Conservation (phyloP, 106 monocot species). For the Alisma plantagoaquatica region DNA sequence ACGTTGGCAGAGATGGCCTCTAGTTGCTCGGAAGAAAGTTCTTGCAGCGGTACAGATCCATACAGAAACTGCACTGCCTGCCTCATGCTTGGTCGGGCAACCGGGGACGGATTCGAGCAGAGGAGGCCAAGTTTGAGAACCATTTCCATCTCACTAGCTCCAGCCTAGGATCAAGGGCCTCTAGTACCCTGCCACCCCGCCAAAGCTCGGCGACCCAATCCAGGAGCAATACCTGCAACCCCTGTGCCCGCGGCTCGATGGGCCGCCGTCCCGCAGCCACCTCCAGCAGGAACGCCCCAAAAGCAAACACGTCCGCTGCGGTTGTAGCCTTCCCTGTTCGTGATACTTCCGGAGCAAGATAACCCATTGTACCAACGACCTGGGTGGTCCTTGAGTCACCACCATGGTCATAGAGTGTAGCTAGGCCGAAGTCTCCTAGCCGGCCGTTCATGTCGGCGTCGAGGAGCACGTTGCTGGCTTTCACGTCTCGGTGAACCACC, state of each 20-base stretch:
- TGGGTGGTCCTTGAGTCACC: conserved; percentile 53
- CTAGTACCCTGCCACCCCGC: no score
- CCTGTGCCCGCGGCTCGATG: conserved; percentile 32
- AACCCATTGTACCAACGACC: conserved; percentile 58
- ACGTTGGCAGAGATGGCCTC: no score
- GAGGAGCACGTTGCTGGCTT: conserved; percentile 66
- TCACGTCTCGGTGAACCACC: conserved; percentile 64
- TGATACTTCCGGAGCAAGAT: conserved; percentile 55
- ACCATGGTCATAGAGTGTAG: conserved; percentile 56
- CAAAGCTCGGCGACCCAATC: conserved; percentile 38
- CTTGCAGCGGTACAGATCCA: conserved; percentile 8
- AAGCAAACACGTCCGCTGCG: conserved; percentile 49
- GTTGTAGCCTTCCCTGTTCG: conserved; percentile 42
- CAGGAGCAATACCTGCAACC: no score
- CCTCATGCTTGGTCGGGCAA: conserved; percentile 40
- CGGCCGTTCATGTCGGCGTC: conserved; percentile 48
- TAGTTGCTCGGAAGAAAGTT: no score
- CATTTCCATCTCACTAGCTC: conserved; percentile 24
- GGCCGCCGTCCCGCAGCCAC: conserved; percentile 50
- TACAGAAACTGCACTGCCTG: conserved; percentile 42
- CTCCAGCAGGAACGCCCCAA: conserved; percentile 48
- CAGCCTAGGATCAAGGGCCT: no score
- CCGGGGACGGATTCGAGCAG: conserved; percentile 35
- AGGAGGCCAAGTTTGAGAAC: conserved; percentile 40
- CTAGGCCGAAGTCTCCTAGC: conserved; percentile 53